Percentiles rank a stretch among this genome's conserved stretches.
phyloP scores from a whole-genome alignment of 164 flowering plant genomes.

The Liriodendron chinense region DNA sequence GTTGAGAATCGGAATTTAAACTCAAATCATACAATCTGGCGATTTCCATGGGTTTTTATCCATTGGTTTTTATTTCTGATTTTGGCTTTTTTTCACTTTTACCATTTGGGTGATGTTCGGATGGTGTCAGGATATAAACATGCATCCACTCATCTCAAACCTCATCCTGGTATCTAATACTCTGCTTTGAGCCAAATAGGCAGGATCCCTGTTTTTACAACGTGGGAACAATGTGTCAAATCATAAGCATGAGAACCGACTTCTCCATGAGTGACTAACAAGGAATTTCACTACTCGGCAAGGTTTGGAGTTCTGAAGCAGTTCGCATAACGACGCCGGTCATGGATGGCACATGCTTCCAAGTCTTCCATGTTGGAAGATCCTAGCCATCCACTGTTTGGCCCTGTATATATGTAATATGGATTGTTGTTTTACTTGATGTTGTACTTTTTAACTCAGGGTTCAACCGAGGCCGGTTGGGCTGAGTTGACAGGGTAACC shows the following conservation, averaged over 20 bases:
- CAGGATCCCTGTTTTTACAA: neutral
- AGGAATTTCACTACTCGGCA: too few relatives aligned
- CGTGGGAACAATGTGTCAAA: neutral
- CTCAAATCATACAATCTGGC: slow-evolving; percentile 9
- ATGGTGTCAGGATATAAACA: neutral
- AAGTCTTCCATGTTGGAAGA: too few relatives aligned
- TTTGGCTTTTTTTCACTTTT: neutral
- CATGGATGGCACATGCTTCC: too few relatives aligned
- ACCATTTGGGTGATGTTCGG: slow-evolving; percentile 10
- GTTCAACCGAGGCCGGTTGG: too few relatives aligned
- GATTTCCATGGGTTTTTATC: slow-evolving; percentile 13
- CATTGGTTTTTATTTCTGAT: neutral
- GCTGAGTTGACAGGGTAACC: too few relatives aligned
- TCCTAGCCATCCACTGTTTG: too few relatives aligned
- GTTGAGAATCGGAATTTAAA: neutral
- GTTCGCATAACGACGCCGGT: too few relatives aligned
- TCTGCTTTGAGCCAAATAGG: neutral
- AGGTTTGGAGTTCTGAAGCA: too few relatives aligned
- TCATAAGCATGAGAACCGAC: neutral
- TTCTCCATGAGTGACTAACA: neutral
- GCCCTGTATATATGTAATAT: too few relatives aligned
- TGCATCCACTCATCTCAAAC: neutral
- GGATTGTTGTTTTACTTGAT: too few relatives aligned
- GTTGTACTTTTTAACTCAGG: too few relatives aligned
- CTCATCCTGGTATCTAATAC: slow-evolving; percentile 32